Conservation (phyloP, 192 early-diverging fungal genomes). For the Paraglomus brasilianum region DNA sequence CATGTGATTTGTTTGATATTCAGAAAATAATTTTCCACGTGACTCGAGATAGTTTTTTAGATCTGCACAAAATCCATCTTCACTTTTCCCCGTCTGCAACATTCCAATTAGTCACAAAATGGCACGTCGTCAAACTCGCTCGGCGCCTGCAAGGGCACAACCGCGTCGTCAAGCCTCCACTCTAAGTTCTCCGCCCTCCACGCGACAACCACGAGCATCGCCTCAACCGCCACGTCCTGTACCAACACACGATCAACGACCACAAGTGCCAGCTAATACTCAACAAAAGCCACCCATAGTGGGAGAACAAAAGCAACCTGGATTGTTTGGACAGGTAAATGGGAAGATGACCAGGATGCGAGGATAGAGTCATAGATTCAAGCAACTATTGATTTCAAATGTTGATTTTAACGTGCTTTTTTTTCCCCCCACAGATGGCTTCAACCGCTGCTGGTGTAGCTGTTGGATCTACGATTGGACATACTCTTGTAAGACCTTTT, state of each 20-base stretch:
- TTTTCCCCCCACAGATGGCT: no score
- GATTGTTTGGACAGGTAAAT: conserved; percentile 27
- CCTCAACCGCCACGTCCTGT: background rate
- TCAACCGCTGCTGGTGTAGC: conserved; percentile 91
- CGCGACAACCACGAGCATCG: background rate
- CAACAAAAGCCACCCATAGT: background rate
- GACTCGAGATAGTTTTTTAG: no score
- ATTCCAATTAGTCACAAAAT: no score
- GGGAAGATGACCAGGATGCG: background rate
- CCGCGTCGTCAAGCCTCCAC: background rate
- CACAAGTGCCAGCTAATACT: background rate
- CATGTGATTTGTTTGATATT: no score
- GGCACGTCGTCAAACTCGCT: no score
- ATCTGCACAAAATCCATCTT: no score
- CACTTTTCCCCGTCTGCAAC: no score
- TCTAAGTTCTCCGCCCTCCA: background rate
- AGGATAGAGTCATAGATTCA: background rate
- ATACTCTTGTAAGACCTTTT: no score
- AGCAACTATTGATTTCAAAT: background rate
- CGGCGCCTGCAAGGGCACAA: background rate
- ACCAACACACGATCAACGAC: background rate
- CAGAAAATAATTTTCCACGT: no score
- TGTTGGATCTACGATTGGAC: conserved; percentile 81
- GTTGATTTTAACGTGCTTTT: no score
- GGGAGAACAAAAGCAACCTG: background rate